Evolutionary conservation across 371 early-diverging fungal genomes (phyloP), one percentile per base, ranked within the genome.

Genomic region (Syncephalastrum contaminatum): DNA sequence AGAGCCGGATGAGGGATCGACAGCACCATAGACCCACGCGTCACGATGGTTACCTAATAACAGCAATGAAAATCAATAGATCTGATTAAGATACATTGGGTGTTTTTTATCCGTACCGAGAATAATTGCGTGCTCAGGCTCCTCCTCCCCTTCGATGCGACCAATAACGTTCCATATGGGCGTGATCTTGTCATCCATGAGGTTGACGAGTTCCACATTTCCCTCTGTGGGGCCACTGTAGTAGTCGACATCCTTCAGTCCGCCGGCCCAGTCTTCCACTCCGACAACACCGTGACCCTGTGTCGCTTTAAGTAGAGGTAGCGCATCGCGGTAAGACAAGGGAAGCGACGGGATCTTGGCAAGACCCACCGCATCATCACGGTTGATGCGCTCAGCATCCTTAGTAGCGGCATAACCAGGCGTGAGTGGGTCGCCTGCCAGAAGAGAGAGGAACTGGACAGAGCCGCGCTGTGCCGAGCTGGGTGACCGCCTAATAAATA

Each of bases 131-230:
- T 73, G 70, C 39, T 86, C 83, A 2, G 82, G 70, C 27, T 86
- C 82, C 45, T 75, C 73, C 20, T 67, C 53, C 13, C 88, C 88
- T 41, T 72, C 49, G 54, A 88, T 86, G 13, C 66, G 75, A 6
- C 72, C 81, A 20, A 88, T 70, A 19, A 86, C 85, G 51, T 88
- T 82, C 81, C 84, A 85, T 41, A 88, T 78, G 16, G 88, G 80
- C 13, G 70, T 75, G 16, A 77, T 76, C 43, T 78, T 73, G 63
- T 75, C 69, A 7, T 82, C 78, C n/a, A 81, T 68, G 19, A 69
- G 53, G 54, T 86, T 85, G 12, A 82, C 73, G 5, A 88, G 70
- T 15, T 81, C 64, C 41, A 77, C 81, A 13, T 55, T 54, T 4
- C 77, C 81, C 36, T 66, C 55, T 45, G 77, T 80, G 10, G 86